These are phyloP conservation scores for Tylopilus vinaceipallidus DNA, from an alignment of 768 basidiomycete species.

Conservation along the genomic window DNA sequence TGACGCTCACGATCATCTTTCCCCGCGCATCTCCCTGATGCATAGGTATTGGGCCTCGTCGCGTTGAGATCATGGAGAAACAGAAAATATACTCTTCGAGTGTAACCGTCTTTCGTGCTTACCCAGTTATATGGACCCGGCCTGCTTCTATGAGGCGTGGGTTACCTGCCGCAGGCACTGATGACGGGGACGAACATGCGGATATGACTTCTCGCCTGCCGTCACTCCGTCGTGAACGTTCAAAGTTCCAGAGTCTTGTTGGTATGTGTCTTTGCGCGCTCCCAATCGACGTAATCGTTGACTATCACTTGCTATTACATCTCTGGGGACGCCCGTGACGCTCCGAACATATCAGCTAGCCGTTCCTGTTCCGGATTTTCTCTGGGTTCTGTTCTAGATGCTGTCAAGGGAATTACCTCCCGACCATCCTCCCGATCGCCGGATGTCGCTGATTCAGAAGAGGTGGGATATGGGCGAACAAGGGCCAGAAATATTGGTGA, in stretches of 20 bases:
- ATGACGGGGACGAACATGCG: constrained; percentile 1
- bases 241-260: background rate
- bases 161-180: background rate
- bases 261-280: constrained; percentile 1
- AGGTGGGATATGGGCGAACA: constrained; percentile 24
- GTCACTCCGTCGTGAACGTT: constrained; percentile 2
- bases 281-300: background rate
- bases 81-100: constrained; percentile 70
- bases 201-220: background rate
- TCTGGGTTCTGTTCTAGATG: constrained; percentile 16
- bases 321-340: constrained; percentile 2
- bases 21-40: too few relatives aligned
- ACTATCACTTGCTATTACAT: background rate
- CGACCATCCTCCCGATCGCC: constrained; percentile 11
- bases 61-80: constrained; percentile 74
- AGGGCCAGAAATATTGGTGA: constrained; percentile 9
- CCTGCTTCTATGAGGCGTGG: constrained; percentile 26
- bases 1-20: background rate
- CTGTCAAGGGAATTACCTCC: constrained; percentile 19
- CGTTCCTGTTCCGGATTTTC: constrained; percentile 21
- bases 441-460: constrained; percentile 38
- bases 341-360: background rate
- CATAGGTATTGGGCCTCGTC: constrained; percentile 63
- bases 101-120: constrained; percentile 73
- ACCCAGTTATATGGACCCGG: constrained; percentile 33